phyloP scores from a whole-genome alignment of 2,329 filamentous ascomycete genomes.

The Sarocladium kiliense region DNA sequence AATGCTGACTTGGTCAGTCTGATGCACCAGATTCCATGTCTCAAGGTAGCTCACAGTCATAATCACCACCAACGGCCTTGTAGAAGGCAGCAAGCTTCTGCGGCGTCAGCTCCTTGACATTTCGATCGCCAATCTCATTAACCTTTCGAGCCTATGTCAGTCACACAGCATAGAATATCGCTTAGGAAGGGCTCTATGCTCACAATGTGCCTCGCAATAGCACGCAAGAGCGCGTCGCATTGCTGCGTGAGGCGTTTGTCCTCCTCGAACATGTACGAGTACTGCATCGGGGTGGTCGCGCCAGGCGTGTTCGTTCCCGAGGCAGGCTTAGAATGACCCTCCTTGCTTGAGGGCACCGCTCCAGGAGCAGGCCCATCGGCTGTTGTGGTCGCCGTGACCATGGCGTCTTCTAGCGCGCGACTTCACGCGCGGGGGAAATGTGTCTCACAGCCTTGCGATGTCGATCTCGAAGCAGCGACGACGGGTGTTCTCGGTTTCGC shows the following conservation, averaged over 20 bases:
- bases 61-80: conserved; percentile 67
- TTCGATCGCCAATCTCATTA: conserved; percentile 52
- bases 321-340: neutral
- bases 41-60: conserved; percentile 49
- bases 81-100: conserved; percentile 74
- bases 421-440: neutral
- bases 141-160: conserved; percentile 33
- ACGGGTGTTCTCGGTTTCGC: neutral
- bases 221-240: conserved; percentile 62
- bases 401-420: neutral
- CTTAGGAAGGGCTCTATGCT: conserved; percentile 24
- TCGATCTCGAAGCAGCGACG: neutral
- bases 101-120: conserved; percentile 51
- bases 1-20: conserved; percentile 43
- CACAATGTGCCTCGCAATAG: conserved; percentile 68
- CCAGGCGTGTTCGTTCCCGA: conserved; percentile 11
- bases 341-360: neutral
- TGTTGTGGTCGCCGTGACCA: conserved; percentile 8
- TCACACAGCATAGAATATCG: neutral
- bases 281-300: conserved; percentile 33
- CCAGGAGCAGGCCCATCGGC: neutral
- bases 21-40: neutral
- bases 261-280: conserved; percentile 63
- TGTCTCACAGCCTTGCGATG: neutral
- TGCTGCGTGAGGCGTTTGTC: conserved; percentile 64